Base-by-base conservation (phyloP, 1,139 yeast species). In the Pichia sp. region DNA sequence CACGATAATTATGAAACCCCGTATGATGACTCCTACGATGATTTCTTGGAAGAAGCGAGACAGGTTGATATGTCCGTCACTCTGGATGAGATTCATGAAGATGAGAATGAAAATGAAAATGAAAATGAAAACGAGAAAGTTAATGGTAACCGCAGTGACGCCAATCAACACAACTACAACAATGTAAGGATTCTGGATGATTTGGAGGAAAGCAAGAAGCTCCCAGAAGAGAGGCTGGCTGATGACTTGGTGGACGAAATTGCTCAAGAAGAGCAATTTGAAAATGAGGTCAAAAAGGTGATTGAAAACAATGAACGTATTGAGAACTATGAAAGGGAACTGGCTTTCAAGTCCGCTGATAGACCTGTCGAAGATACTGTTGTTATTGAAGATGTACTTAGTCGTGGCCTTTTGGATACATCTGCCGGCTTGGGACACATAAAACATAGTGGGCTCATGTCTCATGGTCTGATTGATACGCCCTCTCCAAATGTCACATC, bases 251-350 rank as follows among this genome's bases (percentile, higher is more conserved):
- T n/a, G n/a, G n/a, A n/a, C n/a, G 18, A 22, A n/a, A 6, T 16
- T 3, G 11, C 18, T 15, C 29, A 32, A 13, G 33, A 32, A 10
- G 52, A 50, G 26, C 37, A 52, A 18, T 49, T 54, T 41, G 48
- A 46, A 31, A 48, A 52, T 37, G 44, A 50, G 17, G 32, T 46
- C 22, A 44, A 44, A 31, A 44, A 48, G 25, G 51, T 53, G 27
- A 49, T 53, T 45, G 42, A 32, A 10, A 21, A 36, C 12, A 50
- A 48, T 34, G 56, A 51, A 34, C 32, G 44, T 30, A 5, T 44
- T 9, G 56, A 52, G 29, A 33, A 31, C 14, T 25, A 30, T 16
- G 47, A 50, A 37, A 45, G 53, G 33, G 48, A 45, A 38, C 38
- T 29, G 18, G 52, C 47, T 2, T 48, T 50, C 24, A 45, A 44